Evolutionary conservation across 2,329 filamentous ascomycete species (phyloP).

Genomic region (Rhynchosporium agropyri): DNA sequence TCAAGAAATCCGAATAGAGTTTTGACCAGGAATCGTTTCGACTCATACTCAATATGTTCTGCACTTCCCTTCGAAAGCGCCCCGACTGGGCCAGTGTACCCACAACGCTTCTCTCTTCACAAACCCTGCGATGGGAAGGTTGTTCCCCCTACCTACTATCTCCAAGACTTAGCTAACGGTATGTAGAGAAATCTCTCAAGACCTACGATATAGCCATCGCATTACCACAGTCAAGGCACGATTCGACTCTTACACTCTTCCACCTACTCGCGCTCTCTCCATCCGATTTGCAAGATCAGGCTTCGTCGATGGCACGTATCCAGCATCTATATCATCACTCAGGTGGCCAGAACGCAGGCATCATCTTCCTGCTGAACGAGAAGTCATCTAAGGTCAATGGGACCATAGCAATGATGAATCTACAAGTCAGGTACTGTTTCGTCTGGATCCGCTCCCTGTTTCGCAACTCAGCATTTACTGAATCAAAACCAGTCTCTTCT

Average conservation of each 20-base stretch:
- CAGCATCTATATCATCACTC: constrained; percentile 41
- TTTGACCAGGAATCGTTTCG: background rate
- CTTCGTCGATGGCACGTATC: constrained; percentile 35
- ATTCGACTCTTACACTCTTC: constrained; percentile 28
- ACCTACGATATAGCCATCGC: constrained; percentile 41
- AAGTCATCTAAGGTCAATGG: constrained; percentile 29
- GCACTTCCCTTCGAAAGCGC: constrained; percentile 39
- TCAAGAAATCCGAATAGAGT: background rate
- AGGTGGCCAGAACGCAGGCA: constrained; percentile 39
- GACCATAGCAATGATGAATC: constrained; percentile 35
- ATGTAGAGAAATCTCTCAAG: constrained; percentile 34
- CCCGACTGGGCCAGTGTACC: constrained; percentile 38
- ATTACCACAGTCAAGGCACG: constrained; percentile 23
- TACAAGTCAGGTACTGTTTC: constrained; percentile 38
- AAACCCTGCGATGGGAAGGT: constrained; percentile 41
- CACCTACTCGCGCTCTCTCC: constrained; percentile 39
- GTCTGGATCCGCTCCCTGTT: background rate
- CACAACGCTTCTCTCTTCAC: constrained; percentile 32
- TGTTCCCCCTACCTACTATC: background rate
- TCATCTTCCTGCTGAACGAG: constrained; percentile 41
- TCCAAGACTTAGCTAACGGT: constrained; percentile 11
- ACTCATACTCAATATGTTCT: constrained; percentile 37
- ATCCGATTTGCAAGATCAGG: constrained; percentile 29
- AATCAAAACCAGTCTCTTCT: constrained; percentile 32
- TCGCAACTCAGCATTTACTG: constrained; percentile 17